phyloP scores from a whole-genome alignment of 495 filamentous ascomycete genomes.

The Xylaria telfairii region DNA sequence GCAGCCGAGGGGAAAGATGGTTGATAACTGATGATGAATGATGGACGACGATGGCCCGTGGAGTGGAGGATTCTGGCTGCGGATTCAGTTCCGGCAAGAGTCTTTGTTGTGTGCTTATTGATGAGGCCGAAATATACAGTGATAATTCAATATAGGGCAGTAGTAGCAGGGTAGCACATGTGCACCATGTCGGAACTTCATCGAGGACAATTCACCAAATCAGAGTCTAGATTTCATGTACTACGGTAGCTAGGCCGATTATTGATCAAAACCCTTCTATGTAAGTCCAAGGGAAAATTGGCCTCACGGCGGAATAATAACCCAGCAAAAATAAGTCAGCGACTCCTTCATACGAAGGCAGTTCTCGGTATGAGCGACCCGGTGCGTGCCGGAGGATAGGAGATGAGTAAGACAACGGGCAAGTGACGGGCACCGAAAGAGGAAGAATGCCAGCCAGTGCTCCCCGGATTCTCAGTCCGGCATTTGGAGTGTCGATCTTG shows the following conservation, averaged over 20 bases:
- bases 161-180: conserved; percentile 8
- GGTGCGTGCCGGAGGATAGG: conserved; percentile 3
- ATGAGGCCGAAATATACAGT: conserved; percentile 1
- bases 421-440: conserved; percentile 22
- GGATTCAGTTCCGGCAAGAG: background rate
- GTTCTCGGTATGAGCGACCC: conserved; percentile 22
- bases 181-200: background rate
- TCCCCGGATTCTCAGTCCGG: conserved; percentile 23
- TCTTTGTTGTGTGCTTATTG: background rate
- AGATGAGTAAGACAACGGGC: conserved; percentile 27
- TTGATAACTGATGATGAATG: background rate
- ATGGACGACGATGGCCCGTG: background rate
- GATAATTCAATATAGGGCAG: background rate
- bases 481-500: conserved; percentile 7
- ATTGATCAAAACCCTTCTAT: background rate
- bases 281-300: background rate
- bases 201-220: background rate
- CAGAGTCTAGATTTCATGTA: background rate
- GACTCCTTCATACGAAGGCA: background rate
- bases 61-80: conserved; percentile 9
- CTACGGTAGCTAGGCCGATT: conserved; percentile 4
- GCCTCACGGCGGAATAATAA: conserved; percentile 13
- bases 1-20: background rate
- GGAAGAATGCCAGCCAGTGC: conserved; percentile 6
- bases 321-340: background rate